Conservation (phyloP, 768 basidiomycete species). For the Thelephora ganbajun region DNA sequence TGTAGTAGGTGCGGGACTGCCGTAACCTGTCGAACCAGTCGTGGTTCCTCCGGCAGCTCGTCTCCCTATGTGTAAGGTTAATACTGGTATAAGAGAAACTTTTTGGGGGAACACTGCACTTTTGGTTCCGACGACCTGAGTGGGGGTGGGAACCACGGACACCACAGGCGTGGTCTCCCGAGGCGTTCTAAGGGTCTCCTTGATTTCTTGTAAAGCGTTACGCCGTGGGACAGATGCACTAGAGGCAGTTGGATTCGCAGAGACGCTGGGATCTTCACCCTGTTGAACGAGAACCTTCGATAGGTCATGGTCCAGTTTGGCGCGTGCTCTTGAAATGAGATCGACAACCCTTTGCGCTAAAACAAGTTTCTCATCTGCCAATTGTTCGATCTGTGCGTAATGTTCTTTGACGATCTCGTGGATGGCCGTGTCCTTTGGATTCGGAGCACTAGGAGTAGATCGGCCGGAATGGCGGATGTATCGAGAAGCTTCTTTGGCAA, state of each 20-base stretch:
- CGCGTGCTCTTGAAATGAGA: conserved; percentile 30
- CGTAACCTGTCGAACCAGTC: no score
- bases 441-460: conserved; percentile 10
- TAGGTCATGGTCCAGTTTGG: conserved; percentile 34
- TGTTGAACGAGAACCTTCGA: conserved; percentile 27
- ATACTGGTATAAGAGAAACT: conserved; percentile 2
- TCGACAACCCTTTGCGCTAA: conserved; percentile 30
- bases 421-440: conserved; percentile 22
- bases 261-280: conserved; percentile 22
- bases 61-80: conserved; percentile 7
- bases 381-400: conserved; percentile 16
- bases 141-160: conserved; percentile 2
- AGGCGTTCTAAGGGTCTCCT: conserved; percentile 24
- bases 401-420: conserved; percentile 19
- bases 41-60: conserved; percentile 1
- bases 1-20: background rate
- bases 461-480: conserved; percentile 30
- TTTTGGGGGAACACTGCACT: background rate
- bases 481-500: conserved; percentile 28
- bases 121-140: conserved; percentile 5
- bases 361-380: conserved; percentile 28
- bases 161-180: conserved; percentile 7
- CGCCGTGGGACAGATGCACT: conserved; percentile 14
- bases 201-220: conserved; percentile 26
- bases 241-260: conserved; percentile 15